Evolutionary conservation across 768 basidiomycete species (phyloP).

Genomic region (Kondoa malvinella): DNA sequence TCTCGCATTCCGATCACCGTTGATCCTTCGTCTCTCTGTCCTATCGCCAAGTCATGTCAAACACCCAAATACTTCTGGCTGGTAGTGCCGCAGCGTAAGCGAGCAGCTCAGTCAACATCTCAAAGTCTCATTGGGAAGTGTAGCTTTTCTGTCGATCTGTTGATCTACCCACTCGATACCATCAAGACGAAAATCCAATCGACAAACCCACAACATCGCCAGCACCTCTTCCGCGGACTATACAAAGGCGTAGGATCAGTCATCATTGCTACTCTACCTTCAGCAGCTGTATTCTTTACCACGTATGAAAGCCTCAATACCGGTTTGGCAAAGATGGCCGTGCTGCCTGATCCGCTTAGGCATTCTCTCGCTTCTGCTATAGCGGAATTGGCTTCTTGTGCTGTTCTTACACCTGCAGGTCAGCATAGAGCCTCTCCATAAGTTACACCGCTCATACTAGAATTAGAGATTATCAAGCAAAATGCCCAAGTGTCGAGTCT

Average conservation of each 20-base stretch:
- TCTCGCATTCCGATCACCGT: too few species aligned
- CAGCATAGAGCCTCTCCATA: too few species aligned
- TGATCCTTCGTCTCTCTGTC: too few species aligned
- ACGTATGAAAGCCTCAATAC: neutral
- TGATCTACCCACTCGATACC: neutral
- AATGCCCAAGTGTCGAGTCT: neutral
- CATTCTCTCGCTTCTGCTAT: neutral
- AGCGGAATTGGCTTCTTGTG: conserved; percentile 2
- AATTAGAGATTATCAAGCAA: neutral
- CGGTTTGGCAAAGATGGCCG: neutral
- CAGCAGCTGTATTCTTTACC: neutral
- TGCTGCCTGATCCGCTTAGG: neutral
- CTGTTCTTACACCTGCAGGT: conserved; percentile 1
- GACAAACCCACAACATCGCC: neutral
- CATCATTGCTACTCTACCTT: neutral
- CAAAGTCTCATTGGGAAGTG: too few species aligned
- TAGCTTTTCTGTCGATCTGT: neutral
- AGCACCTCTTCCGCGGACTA: conserved; percentile 5
- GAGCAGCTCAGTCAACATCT: too few species aligned
- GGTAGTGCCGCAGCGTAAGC: neutral
- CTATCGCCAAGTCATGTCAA: neutral
- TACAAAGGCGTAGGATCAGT: neutral
- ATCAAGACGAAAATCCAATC: conserved; percentile 2
- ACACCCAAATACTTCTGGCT: neutral
- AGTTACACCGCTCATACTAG: too few species aligned